These are phyloP conservation scores for Moesziomyces antarcticus DNA, from an alignment of 1,284 basidiomycete genomes.

Conservation along the genomic window DNA sequence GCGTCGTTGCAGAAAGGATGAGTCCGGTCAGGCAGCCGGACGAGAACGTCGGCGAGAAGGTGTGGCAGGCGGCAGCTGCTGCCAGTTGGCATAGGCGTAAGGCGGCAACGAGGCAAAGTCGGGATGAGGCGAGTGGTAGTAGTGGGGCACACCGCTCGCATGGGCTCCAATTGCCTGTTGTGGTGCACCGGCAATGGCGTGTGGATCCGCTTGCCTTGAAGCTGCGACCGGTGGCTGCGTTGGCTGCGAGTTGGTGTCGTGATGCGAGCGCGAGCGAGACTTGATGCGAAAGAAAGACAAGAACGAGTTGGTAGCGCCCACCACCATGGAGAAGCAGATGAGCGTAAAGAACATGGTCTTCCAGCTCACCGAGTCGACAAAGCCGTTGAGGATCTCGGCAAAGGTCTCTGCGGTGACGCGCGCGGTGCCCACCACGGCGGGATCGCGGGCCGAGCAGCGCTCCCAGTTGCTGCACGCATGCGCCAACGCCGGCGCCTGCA, in stretches of 20 bases:
- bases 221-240: conserved; percentile 7
- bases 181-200: conserved; percentile 4
- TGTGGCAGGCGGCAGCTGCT: conserved; percentile 28
- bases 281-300: conserved; percentile 62
- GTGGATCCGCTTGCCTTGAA: not conserved
- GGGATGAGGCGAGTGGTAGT: conserved; percentile 24
- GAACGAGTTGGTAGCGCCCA: conserved; percentile 64
- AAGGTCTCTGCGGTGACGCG: conserved; percentile 92
- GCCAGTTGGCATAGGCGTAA: conserved; percentile 28
- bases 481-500: conserved; percentile 60
- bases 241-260: conserved; percentile 6
- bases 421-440: conserved; percentile 85
- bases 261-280: conserved; percentile 21
- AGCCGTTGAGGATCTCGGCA: conserved; percentile 93
- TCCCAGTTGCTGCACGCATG: conserved; percentile 75
- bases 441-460: conserved; percentile 94
- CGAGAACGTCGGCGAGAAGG: conserved; percentile 28
- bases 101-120: conserved; percentile 10
- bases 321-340: conserved; percentile 58
- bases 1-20: not conserved
- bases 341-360: conserved; percentile 79
- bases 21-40: conserved; percentile 4
- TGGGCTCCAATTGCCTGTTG: conserved; percentile 2
- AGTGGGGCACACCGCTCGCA: conserved; percentile 15
- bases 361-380: conserved; percentile 96